phyloP scores from a whole-genome alignment of 345 rosid species.

The Pugionium dolabratum region DNA sequence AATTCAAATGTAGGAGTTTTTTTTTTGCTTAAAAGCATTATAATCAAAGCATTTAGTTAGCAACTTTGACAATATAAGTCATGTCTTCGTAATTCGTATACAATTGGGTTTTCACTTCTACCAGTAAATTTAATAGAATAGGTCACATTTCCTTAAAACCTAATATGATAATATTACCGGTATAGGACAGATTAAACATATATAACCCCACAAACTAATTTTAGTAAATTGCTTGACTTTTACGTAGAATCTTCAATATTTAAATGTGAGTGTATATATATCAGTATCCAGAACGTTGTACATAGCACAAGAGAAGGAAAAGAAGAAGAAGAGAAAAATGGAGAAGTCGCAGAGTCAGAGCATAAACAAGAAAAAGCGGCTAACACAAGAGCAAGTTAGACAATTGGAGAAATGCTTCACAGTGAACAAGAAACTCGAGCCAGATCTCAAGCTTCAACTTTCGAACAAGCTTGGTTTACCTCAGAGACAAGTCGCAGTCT shows the following conservation, averaged over 20 bases:
- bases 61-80: neutral
- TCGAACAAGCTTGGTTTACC: slow-evolving; percentile 69
- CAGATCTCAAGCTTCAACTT: slow-evolving; percentile 68
- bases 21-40: neutral
- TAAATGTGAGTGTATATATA: slow-evolving; percentile 37
- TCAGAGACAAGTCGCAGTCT: slow-evolving; percentile 79
- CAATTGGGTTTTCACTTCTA: no score
- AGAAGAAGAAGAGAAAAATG: slow-evolving; percentile 4
- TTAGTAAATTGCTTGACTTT: neutral
- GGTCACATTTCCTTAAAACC: no score
- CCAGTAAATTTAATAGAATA: no score
- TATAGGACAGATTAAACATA: no score
- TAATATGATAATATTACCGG: no score
- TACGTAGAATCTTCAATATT: slow-evolving; percentile 1
- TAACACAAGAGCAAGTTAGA: slow-evolving; percentile 69
- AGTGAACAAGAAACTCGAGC: slow-evolving; percentile 67
- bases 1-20: neutral
- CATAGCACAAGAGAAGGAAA: slow-evolving; percentile 13
- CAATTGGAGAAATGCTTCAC: slow-evolving; percentile 72
- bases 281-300: slow-evolving; percentile 34
- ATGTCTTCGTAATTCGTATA: neutral
- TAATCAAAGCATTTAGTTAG: neutral
- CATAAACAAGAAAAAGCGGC: slow-evolving; percentile 55
- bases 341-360: slow-evolving; percentile 30
- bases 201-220: neutral